phyloP scores from a whole-genome alignment of 257 asterid genomes.

The Knoxia roxburghii region DNA sequence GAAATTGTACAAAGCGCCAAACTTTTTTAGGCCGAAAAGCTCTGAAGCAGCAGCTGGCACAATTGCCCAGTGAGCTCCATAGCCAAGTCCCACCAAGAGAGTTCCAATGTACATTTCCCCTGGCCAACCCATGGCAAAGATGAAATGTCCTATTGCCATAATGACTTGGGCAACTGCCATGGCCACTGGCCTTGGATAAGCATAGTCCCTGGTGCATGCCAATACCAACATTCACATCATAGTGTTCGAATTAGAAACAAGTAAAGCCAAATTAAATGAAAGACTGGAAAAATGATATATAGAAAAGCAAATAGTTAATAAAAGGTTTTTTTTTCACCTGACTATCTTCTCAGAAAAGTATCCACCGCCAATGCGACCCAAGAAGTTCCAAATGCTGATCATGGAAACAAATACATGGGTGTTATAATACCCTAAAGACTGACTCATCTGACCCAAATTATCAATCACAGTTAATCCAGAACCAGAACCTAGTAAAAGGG shows the following conservation, averaged over 20 bases:
- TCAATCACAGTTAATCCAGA: constrained; percentile 54
- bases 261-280: neutral
- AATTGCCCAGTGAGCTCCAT: constrained; percentile 97
- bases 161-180: constrained; percentile 72
- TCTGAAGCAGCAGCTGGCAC: constrained; percentile 93
- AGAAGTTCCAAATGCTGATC: constrained; percentile 58
- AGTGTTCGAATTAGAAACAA: constrained; percentile 15
- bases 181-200: constrained; percentile 75
- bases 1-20: constrained; percentile 53
- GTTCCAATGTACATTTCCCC: constrained; percentile 84
- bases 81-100: constrained; percentile 88
- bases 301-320: neutral
- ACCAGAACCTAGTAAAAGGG: constrained; percentile 47
- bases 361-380: constrained; percentile 55
- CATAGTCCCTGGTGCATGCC: constrained; percentile 57
- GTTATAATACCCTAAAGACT: constrained; percentile 44
- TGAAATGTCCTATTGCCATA: constrained; percentile 79
- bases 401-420: constrained; percentile 52
- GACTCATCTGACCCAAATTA: constrained; percentile 55
- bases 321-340: constrained; percentile 19
- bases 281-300: neutral
- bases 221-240: neutral
- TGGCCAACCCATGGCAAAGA: constrained; percentile 93
- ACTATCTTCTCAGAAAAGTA: constrained; percentile 48
- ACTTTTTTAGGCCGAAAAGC: constrained; percentile 80